These are phyloP conservation scores for Oligophagozyma castellii DNA, from an alignment of 1,139 yeast genomes.

Conservation along the genomic window DNA sequence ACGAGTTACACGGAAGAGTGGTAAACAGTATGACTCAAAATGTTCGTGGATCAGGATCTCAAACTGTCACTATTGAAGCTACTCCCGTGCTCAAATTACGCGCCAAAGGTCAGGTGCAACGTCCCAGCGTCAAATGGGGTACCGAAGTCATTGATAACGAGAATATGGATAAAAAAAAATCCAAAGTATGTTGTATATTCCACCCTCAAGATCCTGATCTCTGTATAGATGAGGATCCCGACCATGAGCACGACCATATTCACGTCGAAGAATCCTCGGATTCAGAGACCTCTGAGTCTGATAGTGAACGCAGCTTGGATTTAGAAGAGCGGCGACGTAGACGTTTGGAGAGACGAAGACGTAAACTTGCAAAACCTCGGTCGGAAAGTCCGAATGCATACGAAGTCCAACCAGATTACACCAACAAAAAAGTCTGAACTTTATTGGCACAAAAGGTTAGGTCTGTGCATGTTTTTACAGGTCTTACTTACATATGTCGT, in stretches of 20 bases:
- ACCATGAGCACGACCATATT: constrained; percentile 22
- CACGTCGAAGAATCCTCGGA: constrained; percentile 9
- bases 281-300: constrained; percentile 20
- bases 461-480: background rate
- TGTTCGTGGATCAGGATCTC: too few relatives aligned
- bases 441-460: background rate
- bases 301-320: constrained; percentile 13
- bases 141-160: constrained; percentile 85
- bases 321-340: constrained; percentile 21
- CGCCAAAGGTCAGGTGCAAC: too few relatives aligned
- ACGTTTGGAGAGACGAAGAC: constrained; percentile 22
- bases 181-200: constrained; percentile 91
- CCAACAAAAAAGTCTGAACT: background rate
- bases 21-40: too few relatives aligned
- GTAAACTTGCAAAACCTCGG: constrained; percentile 15
- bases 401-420: constrained; percentile 57
- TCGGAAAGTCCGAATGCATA: constrained; percentile 51
- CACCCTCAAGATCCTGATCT: too few relatives aligned
- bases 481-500: background rate
- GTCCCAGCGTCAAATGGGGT: constrained; percentile 61
- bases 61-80: too few relatives aligned
- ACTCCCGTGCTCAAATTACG: too few relatives aligned
- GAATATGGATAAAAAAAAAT: constrained; percentile 70
- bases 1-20: too few relatives aligned
- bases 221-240: constrained; percentile 60